phyloP scores from a whole-genome alignment of 1,139 yeast species.

The Magnusiomyces tetraspermus region DNA sequence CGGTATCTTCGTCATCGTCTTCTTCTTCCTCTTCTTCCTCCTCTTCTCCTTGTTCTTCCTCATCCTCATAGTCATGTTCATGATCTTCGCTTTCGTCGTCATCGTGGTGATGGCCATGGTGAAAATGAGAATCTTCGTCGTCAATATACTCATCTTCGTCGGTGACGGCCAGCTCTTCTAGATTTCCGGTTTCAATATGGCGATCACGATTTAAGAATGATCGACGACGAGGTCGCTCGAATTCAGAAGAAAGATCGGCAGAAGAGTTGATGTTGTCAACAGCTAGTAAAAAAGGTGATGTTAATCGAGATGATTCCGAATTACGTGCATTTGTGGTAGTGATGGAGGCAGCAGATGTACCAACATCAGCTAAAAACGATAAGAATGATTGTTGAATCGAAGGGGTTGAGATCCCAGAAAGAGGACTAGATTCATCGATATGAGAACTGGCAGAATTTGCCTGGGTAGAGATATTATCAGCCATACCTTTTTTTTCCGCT shows the following conservation, averaged over 20 bases:
- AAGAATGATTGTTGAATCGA: background rate
- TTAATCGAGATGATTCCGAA: background rate
- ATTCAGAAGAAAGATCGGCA: background rate
- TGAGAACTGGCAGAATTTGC: background rate
- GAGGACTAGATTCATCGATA: background rate
- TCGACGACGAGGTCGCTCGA: background rate
- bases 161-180: background rate
- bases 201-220: background rate
- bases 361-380: background rate
- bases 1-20: slow-evolving; percentile 17
- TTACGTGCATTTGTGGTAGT: background rate
- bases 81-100: slow-evolving; percentile 19
- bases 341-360: background rate
- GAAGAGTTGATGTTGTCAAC: background rate
- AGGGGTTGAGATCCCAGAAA: background rate
- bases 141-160: background rate
- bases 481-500: too few relatives aligned
- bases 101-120: slow-evolving; percentile 23
- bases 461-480: too few relatives aligned
- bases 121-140: slow-evolving; percentile 21
- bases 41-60: slow-evolving; percentile 24
- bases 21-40: slow-evolving; percentile 16
- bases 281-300: background rate
- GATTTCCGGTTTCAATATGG: background rate
- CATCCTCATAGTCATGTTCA: slow-evolving; percentile 20